phyloP scores from a whole-genome alignment of 139 green algal species.

The Desmodesmus armatus region DNA sequence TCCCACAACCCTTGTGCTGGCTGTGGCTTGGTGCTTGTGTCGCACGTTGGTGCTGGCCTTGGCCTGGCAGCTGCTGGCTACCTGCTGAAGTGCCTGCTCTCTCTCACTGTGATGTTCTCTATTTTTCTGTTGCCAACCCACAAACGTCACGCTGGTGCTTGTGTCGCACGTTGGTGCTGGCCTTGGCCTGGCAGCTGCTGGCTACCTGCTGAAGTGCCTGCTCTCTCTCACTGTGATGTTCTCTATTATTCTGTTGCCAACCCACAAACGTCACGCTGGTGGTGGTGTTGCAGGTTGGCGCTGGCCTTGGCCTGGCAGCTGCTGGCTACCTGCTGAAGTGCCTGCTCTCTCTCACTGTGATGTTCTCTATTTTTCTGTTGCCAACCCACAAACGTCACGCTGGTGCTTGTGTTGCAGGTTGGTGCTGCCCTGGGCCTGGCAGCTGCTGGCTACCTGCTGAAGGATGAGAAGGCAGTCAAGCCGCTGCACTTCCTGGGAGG shows the following conservation, averaged over 20 bases:
- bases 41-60: conserved; percentile 32
- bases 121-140: not conserved
- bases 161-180: not conserved
- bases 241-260: not conserved
- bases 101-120: not conserved
- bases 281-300: not conserved
- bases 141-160: not conserved
- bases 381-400: not conserved
- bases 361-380: not conserved
- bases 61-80: conserved; percentile 25
- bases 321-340: conserved; percentile 13
- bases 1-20: too few species aligned
- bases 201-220: conserved; percentile 16
- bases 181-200: not conserved
- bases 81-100: conserved; percentile 15
- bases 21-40: not conserved
- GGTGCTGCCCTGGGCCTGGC: conserved; percentile 32
- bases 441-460: conserved; percentile 27
- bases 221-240: not conserved
- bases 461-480: conserved; percentile 12
- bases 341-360: not conserved
- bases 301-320: not conserved
- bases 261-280: not conserved
- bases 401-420: conserved; percentile 10
- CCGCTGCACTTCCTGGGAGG: conserved; percentile 50